Base-by-base conservation (phyloP, 306 rosid genomes). In the Cucurbita maxima region DNA sequence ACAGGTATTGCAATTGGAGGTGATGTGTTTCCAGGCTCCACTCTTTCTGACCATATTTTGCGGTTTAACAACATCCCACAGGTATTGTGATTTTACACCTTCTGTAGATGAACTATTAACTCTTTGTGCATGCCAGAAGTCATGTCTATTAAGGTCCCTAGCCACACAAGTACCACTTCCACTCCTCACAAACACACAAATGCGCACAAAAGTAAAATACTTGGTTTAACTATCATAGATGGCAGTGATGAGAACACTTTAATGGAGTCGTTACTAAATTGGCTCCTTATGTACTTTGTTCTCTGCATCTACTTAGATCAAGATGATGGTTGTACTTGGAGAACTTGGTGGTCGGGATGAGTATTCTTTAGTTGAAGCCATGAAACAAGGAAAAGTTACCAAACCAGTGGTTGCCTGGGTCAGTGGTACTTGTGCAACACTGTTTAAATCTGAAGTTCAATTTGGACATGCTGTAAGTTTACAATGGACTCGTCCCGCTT, bases 361-460 rank as follows among this genome's bases (percentile, higher is more conserved):
- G 83, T 95, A 95, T 80, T 91, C 99, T 54, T 81, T 95, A 70
- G 96, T 95, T 76, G 99, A 91, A 86, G 96, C 97, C 81, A 76
- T 95, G 75, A 89, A 95, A 80, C 97, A 89, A 75, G 96, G 99
- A 73, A 95, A 91, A 78, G 93, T 95, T 78, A 81, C 83, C 71
- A 91, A 95, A 81, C 99, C 96, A 36, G 88, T 95, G 77, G 99
- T 88, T 84, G 99, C 99, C 62, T 91, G 99, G 99, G 99, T 95
- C 81, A 95, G 99, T 81, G 97, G 99, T 79, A 95, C 99, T 74
- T 95, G 97, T 83, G 99, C 99, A 69, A 84, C 84, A 15, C 96
- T 95, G 61, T 95, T 95, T 88, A 95, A 95, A 84, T 95, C 99
- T 15, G 99, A 95, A 95, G 99, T 95, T 25, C 99, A 95, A 85